phyloP scores from a whole-genome alignment of 371 early-diverging fungal species.

The Choanephora cucurbitarum region DNA sequence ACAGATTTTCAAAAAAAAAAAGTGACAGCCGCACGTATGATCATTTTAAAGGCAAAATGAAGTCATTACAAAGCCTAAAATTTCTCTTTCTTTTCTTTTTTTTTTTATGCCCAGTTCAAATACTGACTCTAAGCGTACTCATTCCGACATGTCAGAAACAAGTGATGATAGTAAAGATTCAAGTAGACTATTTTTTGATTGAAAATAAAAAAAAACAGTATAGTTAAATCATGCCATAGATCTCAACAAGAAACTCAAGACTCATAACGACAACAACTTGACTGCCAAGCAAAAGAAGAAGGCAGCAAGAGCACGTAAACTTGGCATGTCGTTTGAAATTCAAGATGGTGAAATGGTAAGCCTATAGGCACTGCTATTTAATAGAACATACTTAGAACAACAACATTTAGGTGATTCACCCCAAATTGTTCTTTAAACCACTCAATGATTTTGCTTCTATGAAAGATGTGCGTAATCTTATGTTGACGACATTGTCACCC shows the following conservation, averaged over 20 bases:
- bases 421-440: constrained; percentile 25
- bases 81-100: too few relatives aligned
- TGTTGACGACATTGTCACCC: constrained; percentile 14
- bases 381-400: neutral
- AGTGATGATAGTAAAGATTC: too few relatives aligned
- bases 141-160: too few relatives aligned
- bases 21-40: too few relatives aligned
- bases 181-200: too few relatives aligned
- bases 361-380: too few relatives aligned
- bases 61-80: too few relatives aligned
- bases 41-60: too few relatives aligned
- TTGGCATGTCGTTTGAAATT: constrained; percentile 17
- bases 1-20: too few relatives aligned
- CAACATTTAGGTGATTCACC: constrained; percentile 15
- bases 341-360: constrained; percentile 19
- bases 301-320: constrained; percentile 18
- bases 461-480: constrained; percentile 25
- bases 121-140: too few relatives aligned
- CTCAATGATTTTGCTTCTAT: constrained; percentile 21
- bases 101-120: too few relatives aligned
- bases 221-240: neutral
- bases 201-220: too few relatives aligned
- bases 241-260: constrained; percentile 9
- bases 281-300: constrained; percentile 26
- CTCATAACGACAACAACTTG: constrained; percentile 1